A percentile compares a stretch with the other conserved stretches of the same genome.
These are phyloP conservation scores for Punica granatum DNA, from an alignment of 345 rosid species.

Conservation along the genomic window DNA sequence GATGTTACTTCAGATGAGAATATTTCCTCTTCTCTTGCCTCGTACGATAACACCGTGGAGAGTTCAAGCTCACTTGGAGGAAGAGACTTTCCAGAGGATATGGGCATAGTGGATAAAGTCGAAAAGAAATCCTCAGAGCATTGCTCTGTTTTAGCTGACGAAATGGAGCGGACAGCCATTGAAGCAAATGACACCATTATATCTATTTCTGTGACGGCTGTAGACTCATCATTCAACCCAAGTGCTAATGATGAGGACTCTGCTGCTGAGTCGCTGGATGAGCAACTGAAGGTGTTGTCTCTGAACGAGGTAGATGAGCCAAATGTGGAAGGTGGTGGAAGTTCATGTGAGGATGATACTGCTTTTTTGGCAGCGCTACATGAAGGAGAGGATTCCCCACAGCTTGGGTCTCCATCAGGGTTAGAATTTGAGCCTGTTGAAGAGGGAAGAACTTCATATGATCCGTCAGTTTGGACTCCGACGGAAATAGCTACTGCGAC, in stretches of 20 bases:
- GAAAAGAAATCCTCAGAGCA: background rate
- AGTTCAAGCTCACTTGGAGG: background rate
- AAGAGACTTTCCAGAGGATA: background rate
- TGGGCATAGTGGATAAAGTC: background rate
- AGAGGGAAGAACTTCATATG: conserved; percentile 29
- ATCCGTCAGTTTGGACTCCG: conserved; percentile 76
- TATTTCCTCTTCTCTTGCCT: conserved; percentile 15
- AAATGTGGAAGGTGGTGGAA: conserved; percentile 25
- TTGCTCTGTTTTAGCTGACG: background rate
- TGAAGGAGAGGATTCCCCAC: conserved; percentile 17
- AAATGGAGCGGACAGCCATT: background rate
- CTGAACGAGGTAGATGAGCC: conserved; percentile 25
- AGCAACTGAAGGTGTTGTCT: conserved; percentile 30
- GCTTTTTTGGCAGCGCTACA: conserved; percentile 46
- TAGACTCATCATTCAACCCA: background rate
- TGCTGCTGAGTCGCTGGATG: conserved; percentile 20
- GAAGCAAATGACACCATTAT: conserved; percentile 14
- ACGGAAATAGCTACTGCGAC: conserved; percentile 81
- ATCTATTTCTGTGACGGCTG: background rate
- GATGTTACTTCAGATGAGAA: conserved; percentile 19
- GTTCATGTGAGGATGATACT: conserved; percentile 35
- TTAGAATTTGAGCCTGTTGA: conserved; percentile 26
- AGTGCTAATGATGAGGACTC: background rate
- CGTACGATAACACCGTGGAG: background rate
- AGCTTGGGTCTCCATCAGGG: conserved; percentile 25